Conservation (phyloP, 2,329 filamentous ascomycete species). For the Aureobasidium pullulans region DNA sequence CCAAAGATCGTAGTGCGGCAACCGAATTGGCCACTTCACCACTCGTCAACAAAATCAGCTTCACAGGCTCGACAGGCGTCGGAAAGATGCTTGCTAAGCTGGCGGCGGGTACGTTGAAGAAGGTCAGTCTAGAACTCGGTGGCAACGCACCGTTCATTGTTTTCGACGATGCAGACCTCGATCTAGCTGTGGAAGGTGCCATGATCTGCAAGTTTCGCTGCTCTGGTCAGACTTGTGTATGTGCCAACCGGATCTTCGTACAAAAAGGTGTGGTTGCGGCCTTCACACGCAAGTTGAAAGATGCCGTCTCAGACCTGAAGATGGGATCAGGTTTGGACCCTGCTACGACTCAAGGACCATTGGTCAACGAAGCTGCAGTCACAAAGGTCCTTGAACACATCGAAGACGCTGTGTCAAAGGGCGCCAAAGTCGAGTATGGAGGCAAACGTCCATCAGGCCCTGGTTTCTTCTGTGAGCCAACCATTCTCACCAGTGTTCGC, state of each 20-base stretch:
- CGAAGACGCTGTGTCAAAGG: too few species aligned
- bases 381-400: too few species aligned
- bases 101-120: constrained; percentile 74
- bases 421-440: too few species aligned
- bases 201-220: constrained; percentile 87
- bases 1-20: constrained; percentile 68
- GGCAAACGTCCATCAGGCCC: constrained; percentile 66
- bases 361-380: too few species aligned
- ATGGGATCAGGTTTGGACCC: constrained; percentile 59
- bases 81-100: constrained; percentile 83
- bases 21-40: constrained; percentile 66
- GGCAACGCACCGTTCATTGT: constrained; percentile 96
- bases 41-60: constrained; percentile 80
- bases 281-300: constrained; percentile 26
- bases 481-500: constrained; percentile 81
- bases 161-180: constrained; percentile 86
- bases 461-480: constrained; percentile 80
- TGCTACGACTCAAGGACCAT: constrained; percentile 48
- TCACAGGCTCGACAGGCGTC: constrained; percentile 69
- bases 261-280: constrained; percentile 65
- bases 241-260: constrained; percentile 69
- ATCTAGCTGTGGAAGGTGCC: constrained; percentile 73
- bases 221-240: constrained; percentile 90
- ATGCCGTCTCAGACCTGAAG: too few species aligned
- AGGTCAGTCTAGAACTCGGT: constrained; percentile 81